Evolutionary conservation across 768 basidiomycete genomes (phyloP).

Genomic region (Hygrocybe coccinea): DNA sequence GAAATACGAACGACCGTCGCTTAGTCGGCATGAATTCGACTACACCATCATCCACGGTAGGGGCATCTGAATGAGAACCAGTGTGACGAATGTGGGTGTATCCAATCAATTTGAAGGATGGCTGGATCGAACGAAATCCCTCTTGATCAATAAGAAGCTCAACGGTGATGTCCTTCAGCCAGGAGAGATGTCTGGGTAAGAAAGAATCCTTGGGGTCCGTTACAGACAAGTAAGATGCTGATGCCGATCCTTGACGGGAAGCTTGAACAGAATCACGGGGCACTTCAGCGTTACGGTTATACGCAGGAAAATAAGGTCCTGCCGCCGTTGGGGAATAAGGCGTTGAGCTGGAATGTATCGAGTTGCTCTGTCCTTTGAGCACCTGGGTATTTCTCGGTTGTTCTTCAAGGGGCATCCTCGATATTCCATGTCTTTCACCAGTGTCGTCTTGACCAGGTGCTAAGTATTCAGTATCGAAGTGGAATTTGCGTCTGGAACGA

Average conservation of each 20-base stretch:
- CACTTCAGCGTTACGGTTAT: too few species aligned
- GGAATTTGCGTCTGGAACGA: not conserved
- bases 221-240: not conserved
- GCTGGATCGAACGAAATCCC: slow-evolving; percentile 62
- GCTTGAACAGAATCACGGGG: not conserved
- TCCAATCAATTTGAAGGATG: slow-evolving; percentile 56
- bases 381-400: not conserved
- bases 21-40: slow-evolving; percentile 62
- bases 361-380: too few species aligned
- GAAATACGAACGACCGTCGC: slow-evolving; percentile 61
- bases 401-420: not conserved
- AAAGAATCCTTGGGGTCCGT: slow-evolving; percentile 13
- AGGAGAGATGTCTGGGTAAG: slow-evolving; percentile 37
- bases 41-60: slow-evolving; percentile 40
- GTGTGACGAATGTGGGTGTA: slow-evolving; percentile 32
- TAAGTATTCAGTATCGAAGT: not conserved
- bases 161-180: slow-evolving; percentile 51
- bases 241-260: not conserved
- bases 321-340: not conserved
- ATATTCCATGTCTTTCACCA: not conserved
- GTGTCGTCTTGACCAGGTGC: not conserved
- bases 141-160: slow-evolving; percentile 81
- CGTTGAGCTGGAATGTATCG: not conserved
- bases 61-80: slow-evolving; percentile 23
- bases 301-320: too few species aligned